phyloP scores from a whole-genome alignment of 148 eudicot genomes.

The Nepenthes gracilis region DNA sequence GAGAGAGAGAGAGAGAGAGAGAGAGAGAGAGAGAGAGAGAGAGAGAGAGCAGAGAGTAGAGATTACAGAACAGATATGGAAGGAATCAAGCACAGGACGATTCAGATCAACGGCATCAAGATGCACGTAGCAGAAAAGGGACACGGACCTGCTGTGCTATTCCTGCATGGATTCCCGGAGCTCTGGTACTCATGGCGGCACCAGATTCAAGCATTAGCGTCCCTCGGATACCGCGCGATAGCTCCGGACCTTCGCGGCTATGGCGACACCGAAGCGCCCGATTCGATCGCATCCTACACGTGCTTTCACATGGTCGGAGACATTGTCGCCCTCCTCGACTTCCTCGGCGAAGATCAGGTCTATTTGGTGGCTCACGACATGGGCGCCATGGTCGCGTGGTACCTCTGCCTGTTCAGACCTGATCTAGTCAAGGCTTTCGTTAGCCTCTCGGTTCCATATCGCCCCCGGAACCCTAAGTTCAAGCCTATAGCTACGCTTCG shows the following conservation, averaged over 20 bases:
- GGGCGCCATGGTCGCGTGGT: conserved; percentile 74
- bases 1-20: too few relatives aligned
- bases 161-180: conserved; percentile 62
- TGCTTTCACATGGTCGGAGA: conserved; percentile 59
- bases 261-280: conserved; percentile 56
- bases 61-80: conserved; percentile 16
- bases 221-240: conserved; percentile 42
- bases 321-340: conserved; percentile 39
- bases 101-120: conserved; percentile 29
- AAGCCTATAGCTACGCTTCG: conserved; percentile 41
- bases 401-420: conserved; percentile 60
- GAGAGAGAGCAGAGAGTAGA: too few relatives aligned
- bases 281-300: conserved; percentile 22
- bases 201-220: conserved; percentile 34
- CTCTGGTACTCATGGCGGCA: conserved; percentile 60
- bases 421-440: conserved; percentile 60
- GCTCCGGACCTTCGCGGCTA: conserved; percentile 61
- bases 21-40: too few relatives aligned
- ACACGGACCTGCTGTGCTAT: conserved; percentile 26
- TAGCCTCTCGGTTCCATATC: conserved; percentile 41
- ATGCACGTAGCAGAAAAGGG: conserved; percentile 53
- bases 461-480: conserved; percentile 49
- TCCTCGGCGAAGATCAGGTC: conserved; percentile 30
- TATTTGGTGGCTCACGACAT: conserved; percentile 66
- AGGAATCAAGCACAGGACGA: conserved; percentile 27